Percentiles rank a stretch among this genome's conserved stretches.
phyloP scores from a whole-genome alignment of 2,329 filamentous ascomycete genomes.

The Paraconiothyrium sp. region DNA sequence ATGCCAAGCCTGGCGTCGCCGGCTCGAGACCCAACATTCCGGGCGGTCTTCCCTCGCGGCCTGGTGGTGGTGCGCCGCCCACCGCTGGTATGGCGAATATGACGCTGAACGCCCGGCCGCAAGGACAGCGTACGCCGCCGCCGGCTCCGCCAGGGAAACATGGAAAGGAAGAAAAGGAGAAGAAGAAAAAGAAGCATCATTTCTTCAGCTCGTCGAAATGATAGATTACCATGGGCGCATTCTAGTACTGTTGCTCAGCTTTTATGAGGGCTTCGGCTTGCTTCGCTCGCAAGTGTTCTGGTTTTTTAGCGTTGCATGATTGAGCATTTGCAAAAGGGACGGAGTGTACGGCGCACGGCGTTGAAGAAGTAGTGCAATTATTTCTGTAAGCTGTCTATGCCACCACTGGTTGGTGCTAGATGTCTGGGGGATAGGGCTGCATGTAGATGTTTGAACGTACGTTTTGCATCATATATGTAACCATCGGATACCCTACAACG shows the following conservation, averaged over 20 bases:
- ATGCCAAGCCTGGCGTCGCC: constrained; percentile 39
- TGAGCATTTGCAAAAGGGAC: constrained; percentile 3
- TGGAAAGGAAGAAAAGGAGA: constrained; percentile 34
- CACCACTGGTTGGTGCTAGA: constrained; percentile 14
- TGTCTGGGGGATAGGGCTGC: neutral
- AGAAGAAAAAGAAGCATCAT: constrained; percentile 67
- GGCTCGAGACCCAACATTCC: constrained; percentile 32
- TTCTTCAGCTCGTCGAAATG: constrained; percentile 56
- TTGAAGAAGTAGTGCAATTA: neutral
- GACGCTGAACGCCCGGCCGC: constrained; percentile 39
- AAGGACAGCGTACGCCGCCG: constrained; percentile 27
- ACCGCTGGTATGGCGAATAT: constrained; percentile 46
- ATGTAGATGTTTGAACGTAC: constrained; percentile 3
- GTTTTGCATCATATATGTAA: neutral
- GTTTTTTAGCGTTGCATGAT: constrained; percentile 4
- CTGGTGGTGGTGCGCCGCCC: constrained; percentile 43
- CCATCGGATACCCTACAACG: too few relatives aligned
- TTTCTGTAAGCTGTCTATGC: neutral
- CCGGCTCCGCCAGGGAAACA: constrained; percentile 29
- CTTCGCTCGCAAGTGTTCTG: too few relatives aligned
- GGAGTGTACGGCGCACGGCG: constrained; percentile 4
- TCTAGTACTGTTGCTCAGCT: neutral
- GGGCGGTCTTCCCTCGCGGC: constrained; percentile 41
- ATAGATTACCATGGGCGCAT: neutral
- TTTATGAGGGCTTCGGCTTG: constrained; percentile 7